Base-by-base conservation (phyloP, 75 land plant species). In the Cryptomeria japonica region DNA sequence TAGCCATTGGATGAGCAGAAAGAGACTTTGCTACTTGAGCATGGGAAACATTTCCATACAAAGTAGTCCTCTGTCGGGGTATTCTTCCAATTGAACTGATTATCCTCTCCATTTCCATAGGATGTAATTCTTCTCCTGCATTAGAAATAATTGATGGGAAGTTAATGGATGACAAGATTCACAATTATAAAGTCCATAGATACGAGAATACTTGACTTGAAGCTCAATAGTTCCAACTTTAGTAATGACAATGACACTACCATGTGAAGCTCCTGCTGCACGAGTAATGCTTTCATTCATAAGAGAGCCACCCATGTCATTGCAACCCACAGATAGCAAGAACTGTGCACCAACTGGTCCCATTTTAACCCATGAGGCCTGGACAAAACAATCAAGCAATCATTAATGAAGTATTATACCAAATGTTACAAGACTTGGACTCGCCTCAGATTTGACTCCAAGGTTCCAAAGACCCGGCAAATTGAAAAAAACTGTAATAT, bases 361-460 rank as follows among this genome's bases (percentile, higher is more conserved):
- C 92, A 91, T 90, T 84, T 91, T 91, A 86, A 91, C 92, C 92
- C 92, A 91, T 16, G 92, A 91, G 55, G 92, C 92, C 92, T 91
- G 86, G 38, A 80, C 39, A 47, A 55, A 75, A 56, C 34, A n/a
- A 84, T 80, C 84, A 80, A 37, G 32, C 13, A 44, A 80, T 44
- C 25, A 42, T 10, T 28, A 38, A 16, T 46, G n/a, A 61, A 68
- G 38, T 38, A 77, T 80, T 80, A 22, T 0, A n/a, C 32, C n/a
- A 1, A 80, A 19, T 44, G 46, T 44, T 44, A 44, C 6, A 44
- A 44, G 46, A 44, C 41, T 41, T 41, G 41, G 41, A 41, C 41
- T 41, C 1, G 41, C 41, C 41, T 41, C 41, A 41, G 41, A 41
- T 41, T 41, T 41, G 41, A 41, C 2, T 1, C 1, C 2, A 1